A percentile compares a stretch with the other conserved stretches of the same genome.
These are phyloP conservation scores for Talaromyces verruculosus DNA, from an alignment of 2,329 filamentous ascomycete species.

Conservation along the genomic window DNA sequence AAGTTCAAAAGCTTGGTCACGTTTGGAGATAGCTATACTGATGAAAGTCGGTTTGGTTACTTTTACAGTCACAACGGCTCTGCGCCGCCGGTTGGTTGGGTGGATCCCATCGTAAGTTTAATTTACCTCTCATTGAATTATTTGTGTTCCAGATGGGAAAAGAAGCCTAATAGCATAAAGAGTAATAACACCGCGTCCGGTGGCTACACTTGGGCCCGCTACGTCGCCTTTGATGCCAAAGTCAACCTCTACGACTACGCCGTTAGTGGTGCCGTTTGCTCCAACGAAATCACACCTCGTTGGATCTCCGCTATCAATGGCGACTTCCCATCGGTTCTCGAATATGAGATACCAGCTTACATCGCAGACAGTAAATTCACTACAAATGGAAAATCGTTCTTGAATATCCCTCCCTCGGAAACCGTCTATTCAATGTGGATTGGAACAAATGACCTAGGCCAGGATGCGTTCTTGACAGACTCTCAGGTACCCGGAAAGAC, in stretches of 20 bases:
- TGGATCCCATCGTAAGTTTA: conserved; percentile 46
- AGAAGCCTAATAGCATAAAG: conserved; percentile 19
- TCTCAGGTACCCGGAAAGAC: conserved; percentile 60
- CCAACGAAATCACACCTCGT: conserved; percentile 64
- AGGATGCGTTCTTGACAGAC: conserved; percentile 64
- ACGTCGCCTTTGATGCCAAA: conserved; percentile 60
- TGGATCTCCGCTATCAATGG: conserved; percentile 52
- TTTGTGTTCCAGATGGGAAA: background rate
- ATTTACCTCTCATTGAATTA: background rate
- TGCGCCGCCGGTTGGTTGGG: conserved; percentile 63
- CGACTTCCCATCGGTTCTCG: conserved; percentile 62
- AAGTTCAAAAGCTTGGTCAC: conserved; percentile 64
- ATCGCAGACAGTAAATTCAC: conserved; percentile 31
- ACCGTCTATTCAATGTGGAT: conserved; percentile 78
- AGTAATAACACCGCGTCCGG: conserved; percentile 61
- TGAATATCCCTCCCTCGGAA: conserved; percentile 52
- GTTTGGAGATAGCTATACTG: conserved; percentile 76
- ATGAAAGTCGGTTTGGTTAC: conserved; percentile 66
- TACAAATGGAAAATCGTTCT: conserved; percentile 28
- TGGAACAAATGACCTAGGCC: conserved; percentile 76
- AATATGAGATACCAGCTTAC: conserved; percentile 57
- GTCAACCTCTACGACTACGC: conserved; percentile 64
- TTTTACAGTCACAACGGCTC: conserved; percentile 59
- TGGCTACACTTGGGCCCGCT: conserved; percentile 68
- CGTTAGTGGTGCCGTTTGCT: conserved; percentile 70